A percentile compares a stretch with the other conserved stretches of the same genome.
phyloP scores from a whole-genome alignment of 495 filamentous ascomycete genomes.

The Trichoderma gamsii region DNA sequence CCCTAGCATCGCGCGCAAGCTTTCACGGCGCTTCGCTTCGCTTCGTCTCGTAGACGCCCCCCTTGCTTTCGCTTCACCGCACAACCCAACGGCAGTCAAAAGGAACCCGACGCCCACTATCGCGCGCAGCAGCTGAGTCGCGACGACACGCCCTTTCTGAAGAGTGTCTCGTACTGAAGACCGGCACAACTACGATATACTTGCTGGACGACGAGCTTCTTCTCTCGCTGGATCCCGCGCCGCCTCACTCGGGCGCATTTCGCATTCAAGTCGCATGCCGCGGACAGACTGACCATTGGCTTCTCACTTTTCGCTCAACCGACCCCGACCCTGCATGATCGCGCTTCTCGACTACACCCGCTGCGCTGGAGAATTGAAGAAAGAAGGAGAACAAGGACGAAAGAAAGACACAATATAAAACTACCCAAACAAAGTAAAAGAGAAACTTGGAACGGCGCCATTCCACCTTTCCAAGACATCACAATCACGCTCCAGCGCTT shows the following conservation, averaged over 20 bases:
- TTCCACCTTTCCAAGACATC: constrained; percentile 12
- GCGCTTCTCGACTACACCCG: background rate
- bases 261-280: background rate
- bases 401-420: background rate
- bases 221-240: background rate
- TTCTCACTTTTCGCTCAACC: background rate
- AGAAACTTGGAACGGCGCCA: background rate
- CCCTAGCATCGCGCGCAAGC: background rate
- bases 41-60: background rate
- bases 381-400: background rate
- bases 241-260: constrained; percentile 5
- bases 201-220: background rate
- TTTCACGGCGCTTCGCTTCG: background rate
- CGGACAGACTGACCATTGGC: background rate
- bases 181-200: background rate
- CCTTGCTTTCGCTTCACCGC: constrained; percentile 8
- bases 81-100: background rate
- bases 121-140: constrained; percentile 9
- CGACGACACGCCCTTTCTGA: background rate
- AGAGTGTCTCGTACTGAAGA: background rate
- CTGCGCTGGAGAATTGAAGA: background rate
- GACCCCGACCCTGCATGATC: background rate
- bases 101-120: background rate
- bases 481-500: background rate
- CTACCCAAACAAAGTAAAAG: background rate